Percentiles rank a stretch among this genome's conserved stretches.
Evolutionary conservation across 2,329 filamentous ascomycete genomes (phyloP).

Genomic region (Neofusicoccum sp.): DNA sequence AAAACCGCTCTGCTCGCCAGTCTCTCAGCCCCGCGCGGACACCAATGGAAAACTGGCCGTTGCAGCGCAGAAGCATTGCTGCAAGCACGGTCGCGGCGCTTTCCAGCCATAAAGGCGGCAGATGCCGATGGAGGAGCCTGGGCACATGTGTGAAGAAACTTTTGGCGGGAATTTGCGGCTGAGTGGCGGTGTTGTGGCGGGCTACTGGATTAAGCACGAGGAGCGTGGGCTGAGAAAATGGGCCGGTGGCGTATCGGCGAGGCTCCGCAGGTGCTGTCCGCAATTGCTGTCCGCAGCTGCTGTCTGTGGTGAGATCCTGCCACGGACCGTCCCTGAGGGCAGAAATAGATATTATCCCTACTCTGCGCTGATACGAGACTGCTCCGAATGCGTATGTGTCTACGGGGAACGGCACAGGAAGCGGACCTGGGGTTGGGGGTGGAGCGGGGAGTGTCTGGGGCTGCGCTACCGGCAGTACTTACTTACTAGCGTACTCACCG

Average conservation of each 20-base stretch:
- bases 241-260: background rate
- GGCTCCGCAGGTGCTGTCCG: background rate
- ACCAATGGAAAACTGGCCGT: background rate
- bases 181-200: slow-evolving; percentile 12
- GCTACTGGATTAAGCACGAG: background rate
- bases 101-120: background rate
- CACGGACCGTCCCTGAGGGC: too few species aligned
- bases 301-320: background rate
- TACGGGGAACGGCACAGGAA: too few species aligned
- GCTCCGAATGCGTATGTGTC: too few species aligned
- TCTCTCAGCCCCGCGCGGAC: background rate
- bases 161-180: background rate
- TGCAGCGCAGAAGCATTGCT: background rate
- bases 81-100: background rate
- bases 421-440: background rate
- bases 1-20: background rate
- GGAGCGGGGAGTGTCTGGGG: background rate
- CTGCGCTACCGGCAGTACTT: background rate
- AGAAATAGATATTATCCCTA: too few species aligned
- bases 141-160: background rate
- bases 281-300: background rate
- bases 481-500: background rate
- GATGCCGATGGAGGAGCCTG: background rate
- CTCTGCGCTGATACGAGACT: too few species aligned
- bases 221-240: background rate